These are phyloP conservation scores for Lachancea dasiensis DNA, from an alignment of 805 yeast species.

Conservation along the genomic window DNA sequence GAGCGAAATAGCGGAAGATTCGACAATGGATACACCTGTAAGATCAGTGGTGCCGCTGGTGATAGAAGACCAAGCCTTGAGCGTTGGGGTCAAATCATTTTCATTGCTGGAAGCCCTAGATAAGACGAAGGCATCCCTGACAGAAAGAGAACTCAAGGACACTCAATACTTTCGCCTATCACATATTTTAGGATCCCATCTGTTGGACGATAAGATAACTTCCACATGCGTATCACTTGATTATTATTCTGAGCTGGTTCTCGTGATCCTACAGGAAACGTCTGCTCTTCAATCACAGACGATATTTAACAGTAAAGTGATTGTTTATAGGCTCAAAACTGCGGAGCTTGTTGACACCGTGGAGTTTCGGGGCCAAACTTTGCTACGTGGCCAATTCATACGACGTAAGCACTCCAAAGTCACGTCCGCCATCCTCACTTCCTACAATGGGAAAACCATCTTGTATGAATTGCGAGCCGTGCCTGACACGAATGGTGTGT, in stretches of 20 bases:
- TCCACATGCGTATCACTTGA: constrained; percentile 14
- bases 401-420: constrained; percentile 14
- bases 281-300: background rate
- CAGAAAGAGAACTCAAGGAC: constrained; percentile 1
- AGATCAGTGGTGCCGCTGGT: constrained; percentile 9
- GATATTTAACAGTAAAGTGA: constrained; percentile 11
- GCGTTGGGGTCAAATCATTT: constrained; percentile 12
- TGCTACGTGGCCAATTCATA: constrained; percentile 16
- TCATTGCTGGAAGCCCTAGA: constrained; percentile 13
- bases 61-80: constrained; percentile 12
- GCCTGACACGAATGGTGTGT: background rate
- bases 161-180: constrained; percentile 2
- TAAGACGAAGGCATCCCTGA: constrained; percentile 3
- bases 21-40: background rate
- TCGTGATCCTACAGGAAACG: constrained; percentile 11
- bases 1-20: background rate
- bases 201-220: background rate
- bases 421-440: constrained; percentile 16
- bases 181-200: constrained; percentile 3
- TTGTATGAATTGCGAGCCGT: constrained; percentile 19
- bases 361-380: constrained; percentile 19
- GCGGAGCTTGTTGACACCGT: constrained; percentile 18
- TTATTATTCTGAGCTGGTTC: constrained; percentile 9
- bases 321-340: constrained; percentile 14
- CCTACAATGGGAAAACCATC: constrained; percentile 22